These are phyloP conservation scores for Tephrocybe sp. DNA, from an alignment of 768 basidiomycete species.

Conservation along the genomic window DNA sequence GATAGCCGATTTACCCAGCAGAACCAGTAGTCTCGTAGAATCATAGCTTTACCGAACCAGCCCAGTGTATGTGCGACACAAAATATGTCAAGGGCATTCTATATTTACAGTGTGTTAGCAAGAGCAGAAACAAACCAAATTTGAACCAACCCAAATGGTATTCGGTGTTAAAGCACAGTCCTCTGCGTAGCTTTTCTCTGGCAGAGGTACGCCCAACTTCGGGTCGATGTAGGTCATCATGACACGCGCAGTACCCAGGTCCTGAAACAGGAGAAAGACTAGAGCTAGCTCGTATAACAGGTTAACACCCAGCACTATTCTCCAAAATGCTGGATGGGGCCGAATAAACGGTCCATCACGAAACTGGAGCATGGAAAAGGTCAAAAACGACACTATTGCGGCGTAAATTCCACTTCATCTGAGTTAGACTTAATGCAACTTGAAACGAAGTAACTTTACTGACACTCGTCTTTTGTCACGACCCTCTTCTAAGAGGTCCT, in stretches of 20 bases:
- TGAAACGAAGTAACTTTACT: constrained; percentile 25
- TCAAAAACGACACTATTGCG: constrained; percentile 66
- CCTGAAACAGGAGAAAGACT: constrained; percentile 86
- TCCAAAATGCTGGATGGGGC: constrained; percentile 87
- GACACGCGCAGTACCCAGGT: constrained; percentile 67
- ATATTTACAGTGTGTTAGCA: neutral
- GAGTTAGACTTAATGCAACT: constrained; percentile 1
- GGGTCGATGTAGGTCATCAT: constrained; percentile 84
- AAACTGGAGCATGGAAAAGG: constrained; percentile 86
- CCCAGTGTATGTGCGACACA: constrained; percentile 83
- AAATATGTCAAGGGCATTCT: constrained; percentile 86
- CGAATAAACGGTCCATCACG: constrained; percentile 88
- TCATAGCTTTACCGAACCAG: constrained; percentile 91
- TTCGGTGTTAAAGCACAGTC: constrained; percentile 62
- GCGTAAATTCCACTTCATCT: constrained; percentile 70
- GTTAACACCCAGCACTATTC: constrained; percentile 75
- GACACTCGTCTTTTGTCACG: constrained; percentile 79
- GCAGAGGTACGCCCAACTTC: constrained; percentile 64
- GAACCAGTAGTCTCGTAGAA: constrained; percentile 90
- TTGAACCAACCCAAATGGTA: constrained; percentile 62
- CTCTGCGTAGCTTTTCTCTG: constrained; percentile 86
- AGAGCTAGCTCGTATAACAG: constrained; percentile 79
- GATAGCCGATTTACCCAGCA: constrained; percentile 64
- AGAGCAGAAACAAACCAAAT: neutral
- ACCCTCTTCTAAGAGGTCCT: constrained; percentile 84